These are phyloP conservation scores for Colletotrichum costaricense DNA, from an alignment of 2,329 filamentous ascomycete species.

Conservation along the genomic window DNA sequence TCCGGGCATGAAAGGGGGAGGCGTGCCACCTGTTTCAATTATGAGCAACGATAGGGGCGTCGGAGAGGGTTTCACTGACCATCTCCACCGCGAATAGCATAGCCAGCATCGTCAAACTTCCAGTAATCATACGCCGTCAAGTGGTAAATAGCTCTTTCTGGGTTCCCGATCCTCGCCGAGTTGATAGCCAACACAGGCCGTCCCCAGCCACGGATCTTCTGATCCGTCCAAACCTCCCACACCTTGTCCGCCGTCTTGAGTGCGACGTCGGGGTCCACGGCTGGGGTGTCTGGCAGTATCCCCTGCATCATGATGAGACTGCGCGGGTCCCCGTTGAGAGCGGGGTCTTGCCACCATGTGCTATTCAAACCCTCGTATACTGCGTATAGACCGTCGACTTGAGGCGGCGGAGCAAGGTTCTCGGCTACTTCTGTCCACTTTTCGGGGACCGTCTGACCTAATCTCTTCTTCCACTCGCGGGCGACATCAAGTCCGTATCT, in stretches of 20 bases:
- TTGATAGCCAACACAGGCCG: conserved; percentile 60
- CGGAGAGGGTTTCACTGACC: conserved; percentile 18
- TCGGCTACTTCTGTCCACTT: conserved; percentile 61
- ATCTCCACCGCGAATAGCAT: conserved; percentile 44
- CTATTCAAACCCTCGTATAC: conserved; percentile 64
- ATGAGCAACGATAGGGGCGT: background rate
- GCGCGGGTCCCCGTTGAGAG: conserved; percentile 54
- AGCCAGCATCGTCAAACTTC: conserved; percentile 53
- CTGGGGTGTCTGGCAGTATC: conserved; percentile 52
- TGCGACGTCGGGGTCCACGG: conserved; percentile 49
- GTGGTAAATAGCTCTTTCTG: conserved; percentile 52
- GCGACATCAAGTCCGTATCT: conserved; percentile 68
- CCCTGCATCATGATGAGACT: conserved; percentile 58
- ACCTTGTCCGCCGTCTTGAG: conserved; percentile 52
- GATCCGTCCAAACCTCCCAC: conserved; percentile 52
- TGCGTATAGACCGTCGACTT: conserved; percentile 61
- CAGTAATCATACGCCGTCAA: conserved; percentile 55
- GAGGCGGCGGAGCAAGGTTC: conserved; percentile 63
- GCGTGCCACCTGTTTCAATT: conserved; percentile 34
- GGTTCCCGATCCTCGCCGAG: conserved; percentile 53
- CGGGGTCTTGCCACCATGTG: conserved; percentile 54
- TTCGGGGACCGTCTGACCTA: conserved; percentile 52
- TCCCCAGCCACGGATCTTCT: conserved; percentile 58
- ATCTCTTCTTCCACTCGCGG: conserved; percentile 61
- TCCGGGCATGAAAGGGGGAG: conserved; percentile 50